These are phyloP conservation scores for Edaphochlamys debaryana DNA, from an alignment of 139 green algal species.

Conservation along the genomic window DNA sequence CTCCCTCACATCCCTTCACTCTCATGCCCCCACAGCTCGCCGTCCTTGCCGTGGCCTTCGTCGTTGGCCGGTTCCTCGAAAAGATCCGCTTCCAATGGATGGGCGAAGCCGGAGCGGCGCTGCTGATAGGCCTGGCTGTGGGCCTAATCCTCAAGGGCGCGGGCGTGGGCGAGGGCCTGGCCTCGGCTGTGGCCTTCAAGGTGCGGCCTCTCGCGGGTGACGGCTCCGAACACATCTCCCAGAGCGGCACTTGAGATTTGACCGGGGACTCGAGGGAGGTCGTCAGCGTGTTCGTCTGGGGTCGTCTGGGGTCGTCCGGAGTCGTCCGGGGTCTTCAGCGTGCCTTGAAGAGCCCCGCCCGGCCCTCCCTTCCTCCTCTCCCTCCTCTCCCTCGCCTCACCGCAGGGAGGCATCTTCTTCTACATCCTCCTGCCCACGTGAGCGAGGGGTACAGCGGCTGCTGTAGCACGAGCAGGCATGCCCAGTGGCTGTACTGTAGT, in stretches of 20 bases:
- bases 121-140: constrained; percentile 58
- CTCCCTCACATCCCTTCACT: background rate
- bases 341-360: no score
- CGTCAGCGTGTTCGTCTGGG: no score
- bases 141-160: constrained; percentile 40
- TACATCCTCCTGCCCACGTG: constrained; percentile 80
- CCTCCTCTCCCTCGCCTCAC: background rate
- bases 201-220: constrained; percentile 38
- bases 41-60: constrained; percentile 52
- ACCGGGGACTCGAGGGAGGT: no score
- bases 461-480: no score
- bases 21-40: constrained; percentile 43
- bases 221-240: no score
- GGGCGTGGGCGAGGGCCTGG: background rate
- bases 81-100: constrained; percentile 56
- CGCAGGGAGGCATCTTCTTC: constrained; percentile 78
- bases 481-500: no score
- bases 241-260: no score
- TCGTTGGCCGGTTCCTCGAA: constrained; percentile 49
- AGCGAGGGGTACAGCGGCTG: no score
- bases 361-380: background rate
- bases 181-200: constrained; percentile 46
- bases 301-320: no score
- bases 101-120: constrained; percentile 53
- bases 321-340: no score